Conservation (phyloP, 148 eudicot species). For the Camellia lanceoleosa region DNA sequence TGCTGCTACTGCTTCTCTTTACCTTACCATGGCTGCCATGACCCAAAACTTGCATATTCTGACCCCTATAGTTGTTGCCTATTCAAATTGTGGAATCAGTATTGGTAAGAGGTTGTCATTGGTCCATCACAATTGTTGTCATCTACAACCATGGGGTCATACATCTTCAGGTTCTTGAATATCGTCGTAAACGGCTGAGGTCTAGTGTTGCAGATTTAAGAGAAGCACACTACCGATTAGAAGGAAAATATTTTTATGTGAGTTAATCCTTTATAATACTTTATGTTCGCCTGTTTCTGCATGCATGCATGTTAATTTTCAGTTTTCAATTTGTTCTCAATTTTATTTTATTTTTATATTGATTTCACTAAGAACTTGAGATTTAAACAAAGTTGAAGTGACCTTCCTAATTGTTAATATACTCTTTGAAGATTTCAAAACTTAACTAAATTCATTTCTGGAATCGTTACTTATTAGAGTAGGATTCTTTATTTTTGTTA, state of each 20-base stretch:
- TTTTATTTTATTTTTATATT: no score
- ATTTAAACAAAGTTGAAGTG: neutral
- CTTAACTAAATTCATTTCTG: neutral
- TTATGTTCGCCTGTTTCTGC: neutral
- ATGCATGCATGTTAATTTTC: no score
- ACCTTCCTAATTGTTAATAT: neutral
- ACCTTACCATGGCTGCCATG: neutral
- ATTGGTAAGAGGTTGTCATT: neutral
- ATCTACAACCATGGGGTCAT: neutral
- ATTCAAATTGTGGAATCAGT: neutral
- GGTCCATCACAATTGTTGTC: neutral
- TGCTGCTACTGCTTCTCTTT: neutral
- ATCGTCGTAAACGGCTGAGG: conserved; percentile 88
- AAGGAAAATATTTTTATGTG: conserved; percentile 96
- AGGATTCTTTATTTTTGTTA: conserved; percentile 1
- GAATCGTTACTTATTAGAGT: neutral
- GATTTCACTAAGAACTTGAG: no score
- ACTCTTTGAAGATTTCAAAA: neutral
- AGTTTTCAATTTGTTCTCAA: no score
- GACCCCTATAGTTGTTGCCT: neutral
- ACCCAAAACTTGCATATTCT: neutral
- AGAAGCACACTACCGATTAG: conserved; percentile 50
- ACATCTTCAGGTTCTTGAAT: conserved; percentile 35
- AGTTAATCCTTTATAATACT: conserved; percentile 29
- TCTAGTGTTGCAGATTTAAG: conserved; percentile 24